phyloP scores from a whole-genome alignment of 306 rosid species.

The Albizia julibrissin region DNA sequence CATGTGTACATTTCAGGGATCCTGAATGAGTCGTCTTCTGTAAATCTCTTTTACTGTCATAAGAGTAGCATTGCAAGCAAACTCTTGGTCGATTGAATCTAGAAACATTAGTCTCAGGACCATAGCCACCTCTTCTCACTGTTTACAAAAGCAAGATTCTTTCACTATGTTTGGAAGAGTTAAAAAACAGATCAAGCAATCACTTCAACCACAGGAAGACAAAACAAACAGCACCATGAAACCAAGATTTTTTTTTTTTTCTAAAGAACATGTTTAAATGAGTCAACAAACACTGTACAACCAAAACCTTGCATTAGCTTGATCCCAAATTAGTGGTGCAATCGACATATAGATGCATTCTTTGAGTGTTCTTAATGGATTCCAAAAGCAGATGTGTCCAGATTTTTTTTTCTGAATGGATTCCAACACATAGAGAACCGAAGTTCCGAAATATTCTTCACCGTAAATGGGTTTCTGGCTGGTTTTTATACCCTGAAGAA shows the following conservation, averaged over 20 bases:
- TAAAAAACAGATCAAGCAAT: constrained; percentile 20
- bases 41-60: constrained; percentile 17
- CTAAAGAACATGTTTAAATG: neutral
- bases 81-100: constrained; percentile 16
- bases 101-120: constrained; percentile 23
- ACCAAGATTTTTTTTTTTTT: neutral
- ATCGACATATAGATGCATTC: constrained; percentile 24
- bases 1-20: constrained; percentile 13
- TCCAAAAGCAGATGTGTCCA: neutral
- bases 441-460: neutral
- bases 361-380: neutral
- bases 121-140: constrained; percentile 37
- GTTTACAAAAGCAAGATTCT: constrained; percentile 20
- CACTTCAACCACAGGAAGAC: neutral
- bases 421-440: no score
- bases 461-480: neutral
- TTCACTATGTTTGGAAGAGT: neutral
- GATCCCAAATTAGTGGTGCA: constrained; percentile 12
- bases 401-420: neutral
- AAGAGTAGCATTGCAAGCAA: neutral
- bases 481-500: neutral
- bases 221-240: neutral
- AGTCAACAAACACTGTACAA: neutral
- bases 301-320: constrained; percentile 22
- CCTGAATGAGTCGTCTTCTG: constrained; percentile 13